Conservation (phyloP, 768 basidiomycete genomes). For the Termitomyces sp. region DNA sequence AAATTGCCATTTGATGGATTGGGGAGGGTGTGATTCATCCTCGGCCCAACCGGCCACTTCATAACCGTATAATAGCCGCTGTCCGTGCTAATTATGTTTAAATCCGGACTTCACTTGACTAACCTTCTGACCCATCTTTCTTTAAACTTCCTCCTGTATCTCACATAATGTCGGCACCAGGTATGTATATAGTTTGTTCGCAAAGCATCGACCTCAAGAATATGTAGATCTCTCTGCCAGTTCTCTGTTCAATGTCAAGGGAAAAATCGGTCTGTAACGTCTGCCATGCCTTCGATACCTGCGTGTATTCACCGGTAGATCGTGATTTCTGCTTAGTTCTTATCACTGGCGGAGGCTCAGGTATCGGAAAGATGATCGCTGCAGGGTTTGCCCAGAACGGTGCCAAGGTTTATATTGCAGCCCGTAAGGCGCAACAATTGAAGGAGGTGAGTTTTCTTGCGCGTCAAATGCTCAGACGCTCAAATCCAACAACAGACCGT, state of each 20-base stretch:
- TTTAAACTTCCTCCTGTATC: not conserved
- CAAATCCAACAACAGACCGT: slow-evolving; percentile 29
- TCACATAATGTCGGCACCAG: slow-evolving; percentile 16
- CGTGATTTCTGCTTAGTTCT: slow-evolving; percentile 42
- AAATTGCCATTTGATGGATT: too few species aligned
- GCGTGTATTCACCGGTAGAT: not conserved
- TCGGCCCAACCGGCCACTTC: slow-evolving; percentile 7
- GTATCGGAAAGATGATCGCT: slow-evolving; percentile 84
- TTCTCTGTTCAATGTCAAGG: slow-evolving; percentile 60
- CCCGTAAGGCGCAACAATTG: slow-evolving; percentile 74
- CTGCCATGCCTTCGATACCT: not conserved
- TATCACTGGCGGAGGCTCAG: slow-evolving; percentile 80
- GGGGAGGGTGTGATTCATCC: not conserved
- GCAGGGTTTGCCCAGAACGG: slow-evolving; percentile 80
- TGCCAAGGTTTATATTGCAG: slow-evolving; percentile 85
- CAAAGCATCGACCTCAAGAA: not conserved
- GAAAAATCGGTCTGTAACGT: slow-evolving; percentile 53
- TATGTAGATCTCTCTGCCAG: slow-evolving; percentile 43
- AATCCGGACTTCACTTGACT: not conserved
- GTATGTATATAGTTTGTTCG: slow-evolving; percentile 4
- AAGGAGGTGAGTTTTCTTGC: slow-evolving; percentile 48
- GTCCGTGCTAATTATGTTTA: slow-evolving; percentile 7
- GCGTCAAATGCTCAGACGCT: not conserved
- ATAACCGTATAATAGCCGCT: slow-evolving; percentile 15
- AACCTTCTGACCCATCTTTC: not conserved